These are phyloP conservation scores for Glonium stellatum DNA, from an alignment of 495 filamentous ascomycete species.

Conservation along the genomic window DNA sequence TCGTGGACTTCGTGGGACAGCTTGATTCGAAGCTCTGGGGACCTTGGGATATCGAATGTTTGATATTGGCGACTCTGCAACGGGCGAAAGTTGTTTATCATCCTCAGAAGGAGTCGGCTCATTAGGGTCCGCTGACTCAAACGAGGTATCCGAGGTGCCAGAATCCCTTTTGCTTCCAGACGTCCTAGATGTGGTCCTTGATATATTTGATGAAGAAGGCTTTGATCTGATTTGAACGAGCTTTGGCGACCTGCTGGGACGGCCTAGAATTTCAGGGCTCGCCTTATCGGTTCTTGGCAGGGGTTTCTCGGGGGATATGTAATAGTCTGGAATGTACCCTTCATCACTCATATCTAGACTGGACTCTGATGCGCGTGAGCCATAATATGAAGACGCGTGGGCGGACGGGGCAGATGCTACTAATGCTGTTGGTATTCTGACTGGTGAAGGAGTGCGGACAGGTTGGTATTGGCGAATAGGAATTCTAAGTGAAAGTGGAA, in stretches of 20 bases:
- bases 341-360: constrained; percentile 6
- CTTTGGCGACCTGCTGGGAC: constrained; percentile 12
- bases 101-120: constrained; percentile 37
- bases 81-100: constrained; percentile 34
- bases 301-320: constrained; percentile 14
- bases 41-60: constrained; percentile 37
- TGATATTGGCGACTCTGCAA: constrained; percentile 36
- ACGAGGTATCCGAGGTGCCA: constrained; percentile 34
- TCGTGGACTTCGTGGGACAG: constrained; percentile 32
- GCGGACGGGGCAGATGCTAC: not conserved
- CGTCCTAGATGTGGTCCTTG: constrained; percentile 11
- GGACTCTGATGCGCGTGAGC: constrained; percentile 1
- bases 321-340: constrained; percentile 25
- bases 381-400: not conserved
- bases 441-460: not conserved
- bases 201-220: constrained; percentile 10
- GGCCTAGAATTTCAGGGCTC: constrained; percentile 2
- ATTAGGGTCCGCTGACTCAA: constrained; percentile 33
- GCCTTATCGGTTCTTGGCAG: not conserved
- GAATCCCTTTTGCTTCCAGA: constrained; percentile 22
- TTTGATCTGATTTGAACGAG: constrained; percentile 12
- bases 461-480: constrained; percentile 24
- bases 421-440: not conserved
- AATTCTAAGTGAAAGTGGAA: constrained; percentile 20
- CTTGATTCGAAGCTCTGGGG: constrained; percentile 35